Conservation (phyloP, 345 rosid species). For the Acer saccharum region DNA sequence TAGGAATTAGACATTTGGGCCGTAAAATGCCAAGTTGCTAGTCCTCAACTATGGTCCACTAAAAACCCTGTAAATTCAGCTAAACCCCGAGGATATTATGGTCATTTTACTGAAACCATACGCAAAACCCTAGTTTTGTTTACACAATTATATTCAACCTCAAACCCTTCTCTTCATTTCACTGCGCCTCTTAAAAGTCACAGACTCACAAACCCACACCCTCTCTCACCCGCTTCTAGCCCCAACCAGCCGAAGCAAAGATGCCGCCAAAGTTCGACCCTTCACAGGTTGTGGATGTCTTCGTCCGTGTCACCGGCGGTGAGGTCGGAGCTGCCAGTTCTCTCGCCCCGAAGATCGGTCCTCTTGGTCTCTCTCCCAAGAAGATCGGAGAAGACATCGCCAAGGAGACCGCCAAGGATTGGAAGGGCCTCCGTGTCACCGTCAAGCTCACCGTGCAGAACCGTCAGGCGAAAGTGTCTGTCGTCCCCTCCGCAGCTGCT, state of each 20-base stretch:
- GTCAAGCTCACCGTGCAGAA: slow-evolving; percentile 85
- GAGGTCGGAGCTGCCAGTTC: slow-evolving; percentile 68
- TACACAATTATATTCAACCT: background rate
- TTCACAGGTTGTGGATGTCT: slow-evolving; percentile 54
- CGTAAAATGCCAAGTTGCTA: background rate
- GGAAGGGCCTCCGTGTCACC: slow-evolving; percentile 75
- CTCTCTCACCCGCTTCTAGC: background rate
- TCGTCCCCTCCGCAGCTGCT: slow-evolving; percentile 82
- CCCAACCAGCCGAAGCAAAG: background rate
- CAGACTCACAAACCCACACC: background rate
- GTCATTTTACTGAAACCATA: background rate
- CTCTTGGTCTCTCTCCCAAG: slow-evolving; percentile 80
- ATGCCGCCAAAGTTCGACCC: slow-evolving; percentile 69
- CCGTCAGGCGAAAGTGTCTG: slow-evolving; percentile 79
- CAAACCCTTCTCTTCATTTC: background rate
- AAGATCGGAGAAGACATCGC: slow-evolving; percentile 80
- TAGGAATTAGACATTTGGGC: background rate
- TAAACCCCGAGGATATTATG: background rate
- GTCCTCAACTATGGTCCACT: background rate
- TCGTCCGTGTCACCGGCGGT: slow-evolving; percentile 59
- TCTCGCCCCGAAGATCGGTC: slow-evolving; percentile 76
- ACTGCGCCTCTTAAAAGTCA: slow-evolving; percentile 24
- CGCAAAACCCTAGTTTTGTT: slow-evolving; percentile 10
- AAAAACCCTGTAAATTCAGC: background rate
- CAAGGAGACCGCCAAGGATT: slow-evolving; percentile 65